A percentile compares a stretch with the other conserved stretches of the same genome.
These are phyloP conservation scores for Amaranthus tricolor DNA, from an alignment of 179 eudicot genomes.

Conservation along the genomic window DNA sequence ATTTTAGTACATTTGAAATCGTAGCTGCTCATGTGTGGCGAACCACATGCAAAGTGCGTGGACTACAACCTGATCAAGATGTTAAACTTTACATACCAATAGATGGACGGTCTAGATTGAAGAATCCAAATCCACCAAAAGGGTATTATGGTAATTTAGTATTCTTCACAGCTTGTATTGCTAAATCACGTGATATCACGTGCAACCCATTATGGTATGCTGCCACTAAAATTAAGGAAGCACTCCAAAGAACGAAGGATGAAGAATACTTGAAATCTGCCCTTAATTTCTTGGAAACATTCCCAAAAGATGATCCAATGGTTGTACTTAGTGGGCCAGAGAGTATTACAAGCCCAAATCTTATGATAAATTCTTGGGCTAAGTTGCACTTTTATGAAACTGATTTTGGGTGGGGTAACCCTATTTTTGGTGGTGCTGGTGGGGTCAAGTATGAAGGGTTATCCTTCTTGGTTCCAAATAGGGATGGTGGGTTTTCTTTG, in stretches of 20 bases:
- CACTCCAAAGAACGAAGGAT: conserved; percentile 30
- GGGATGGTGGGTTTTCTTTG: conserved; percentile 35
- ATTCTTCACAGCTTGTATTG: conserved; percentile 36
- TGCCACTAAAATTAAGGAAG: conserved; percentile 30
- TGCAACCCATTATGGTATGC: conserved; percentile 33
- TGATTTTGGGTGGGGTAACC: conserved; percentile 62
- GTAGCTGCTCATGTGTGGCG: conserved; percentile 51
- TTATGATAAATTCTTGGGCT: conserved; percentile 47
- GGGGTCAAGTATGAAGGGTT: conserved; percentile 42
- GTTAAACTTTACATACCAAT: conserved; percentile 46
- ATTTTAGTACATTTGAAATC: conserved; percentile 34
- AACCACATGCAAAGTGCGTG: conserved; percentile 44
- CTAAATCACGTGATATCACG: conserved; percentile 33
- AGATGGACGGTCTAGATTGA: conserved; percentile 45
- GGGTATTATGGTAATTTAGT: conserved; percentile 46
- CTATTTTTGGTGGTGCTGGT: conserved; percentile 43
- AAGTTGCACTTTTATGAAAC: conserved; percentile 40
- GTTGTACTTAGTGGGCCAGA: conserved; percentile 35
- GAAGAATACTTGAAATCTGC: conserved; percentile 50
- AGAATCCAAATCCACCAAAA: conserved; percentile 27
- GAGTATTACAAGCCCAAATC: conserved; percentile 41
- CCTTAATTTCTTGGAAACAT: conserved; percentile 43
- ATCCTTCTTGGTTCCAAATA: conserved; percentile 27
- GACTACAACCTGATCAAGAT: conserved; percentile 31
- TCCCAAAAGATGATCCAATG: conserved; percentile 22